Evolutionary conservation across 2,329 filamentous ascomycete genomes (phyloP).

Genomic region (Leptoxyphium fumago): DNA sequence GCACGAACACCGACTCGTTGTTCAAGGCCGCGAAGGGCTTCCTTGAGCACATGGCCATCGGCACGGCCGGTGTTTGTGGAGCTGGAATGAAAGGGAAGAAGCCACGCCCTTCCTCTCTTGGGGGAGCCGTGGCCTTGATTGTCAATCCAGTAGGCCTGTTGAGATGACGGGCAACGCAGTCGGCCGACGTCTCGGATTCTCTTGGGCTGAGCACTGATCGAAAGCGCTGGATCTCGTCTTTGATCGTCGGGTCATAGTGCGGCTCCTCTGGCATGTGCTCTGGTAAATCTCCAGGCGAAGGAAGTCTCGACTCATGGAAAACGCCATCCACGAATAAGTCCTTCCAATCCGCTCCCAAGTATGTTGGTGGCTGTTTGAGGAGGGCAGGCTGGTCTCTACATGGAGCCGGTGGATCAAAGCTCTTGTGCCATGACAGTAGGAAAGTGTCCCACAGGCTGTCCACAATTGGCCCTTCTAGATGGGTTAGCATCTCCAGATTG

Average conservation of each 20-base stretch:
- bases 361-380: slow-evolving; percentile 18
- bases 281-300: slow-evolving; percentile 22
- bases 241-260: slow-evolving; percentile 49
- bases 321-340: slow-evolving; percentile 18
- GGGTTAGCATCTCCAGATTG: slow-evolving; percentile 68
- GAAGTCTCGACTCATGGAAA: slow-evolving; percentile 12
- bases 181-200: slow-evolving; percentile 36
- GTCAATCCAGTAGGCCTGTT: slow-evolving; percentile 25
- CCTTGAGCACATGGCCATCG: slow-evolving; percentile 58
- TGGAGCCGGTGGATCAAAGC: slow-evolving; percentile 45
- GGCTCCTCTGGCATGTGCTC: slow-evolving; percentile 45
- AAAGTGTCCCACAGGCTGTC: slow-evolving; percentile 63
- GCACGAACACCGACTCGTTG: slow-evolving; percentile 45
- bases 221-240: slow-evolving; percentile 46
- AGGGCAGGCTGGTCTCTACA: slow-evolving; percentile 37
- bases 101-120: slow-evolving; percentile 6
- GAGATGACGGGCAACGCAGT: slow-evolving; percentile 49
- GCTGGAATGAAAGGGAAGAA: slow-evolving; percentile 45
- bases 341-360: slow-evolving; percentile 18
- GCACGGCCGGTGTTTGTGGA: slow-evolving; percentile 19
- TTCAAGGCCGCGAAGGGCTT: slow-evolving; percentile 51
- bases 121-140: slow-evolving; percentile 32
- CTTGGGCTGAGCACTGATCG: slow-evolving; percentile 41
- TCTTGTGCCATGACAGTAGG: slow-evolving; percentile 55
- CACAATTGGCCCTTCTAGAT: slow-evolving; percentile 62